Evolutionary conservation across 176 grass and related monocot genomes (phyloP), one percentile per base, ranked within the genome.

Genomic region (Neostapfia colusana): DNA sequence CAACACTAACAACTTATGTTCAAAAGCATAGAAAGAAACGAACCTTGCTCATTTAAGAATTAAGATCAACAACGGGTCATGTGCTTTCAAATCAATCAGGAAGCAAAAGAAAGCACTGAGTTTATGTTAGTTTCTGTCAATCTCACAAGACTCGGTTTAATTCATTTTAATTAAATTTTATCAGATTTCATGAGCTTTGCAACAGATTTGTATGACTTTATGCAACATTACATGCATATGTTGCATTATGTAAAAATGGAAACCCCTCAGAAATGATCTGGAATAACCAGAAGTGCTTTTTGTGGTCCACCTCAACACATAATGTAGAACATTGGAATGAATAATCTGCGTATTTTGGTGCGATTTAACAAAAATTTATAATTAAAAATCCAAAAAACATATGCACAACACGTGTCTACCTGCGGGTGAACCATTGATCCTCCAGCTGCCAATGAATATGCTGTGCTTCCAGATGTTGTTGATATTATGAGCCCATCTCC

Each of bases 391-490:
- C 53, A 11, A 24, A 53, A 56, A 67, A 24, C 24, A 56, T 12
- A 50, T 64, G 43, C 37, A 76, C 11, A 60, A 20, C 44, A 57
- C 23, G 34, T 42, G 24, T 58, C 45, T 88, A 86, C 96, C 92
- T 99, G 96, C 6, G 96, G 96, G 81, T 99, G 96, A 68, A 99
- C 96, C 96, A 99, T 99, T 48, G 96, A 99, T 49, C 92, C 92
- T 80, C 96, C 96, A 15, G 96, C 96, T 69, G 96, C 96, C 67
- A 99, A 69, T 6, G 96, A 99, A 42, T 99, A 99, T 71, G 96
- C 92, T 1, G 89, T 99, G 83, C 92, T 95, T 69, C 96, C 96
- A 78, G 92, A 99, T 60, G 96, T 99, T 6, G 95, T 99, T 8
- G 92, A 95, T 70, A 99, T 86, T 63, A 99, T 95, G 13, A 99